These are phyloP conservation scores for Rhododendron ferrugineum DNA, from an alignment of 148 eudicot genomes.

Conservation along the genomic window DNA sequence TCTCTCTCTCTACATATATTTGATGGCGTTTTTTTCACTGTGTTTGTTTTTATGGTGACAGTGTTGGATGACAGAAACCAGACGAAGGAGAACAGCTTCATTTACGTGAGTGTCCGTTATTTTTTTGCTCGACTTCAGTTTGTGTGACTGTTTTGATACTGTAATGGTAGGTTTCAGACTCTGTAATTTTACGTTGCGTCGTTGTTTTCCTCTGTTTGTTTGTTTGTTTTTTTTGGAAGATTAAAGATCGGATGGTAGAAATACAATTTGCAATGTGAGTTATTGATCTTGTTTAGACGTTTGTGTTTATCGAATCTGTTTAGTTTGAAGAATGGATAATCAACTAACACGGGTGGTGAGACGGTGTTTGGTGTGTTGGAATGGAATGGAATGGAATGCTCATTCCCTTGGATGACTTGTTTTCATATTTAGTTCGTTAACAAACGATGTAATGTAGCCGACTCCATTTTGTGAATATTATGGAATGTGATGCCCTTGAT, in stretches of 20 bases:
- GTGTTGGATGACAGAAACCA: conserved; percentile 89
- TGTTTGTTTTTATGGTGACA: conserved; percentile 23
- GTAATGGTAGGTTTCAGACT: background rate
- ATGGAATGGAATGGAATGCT: background rate
- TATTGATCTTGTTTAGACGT: background rate
- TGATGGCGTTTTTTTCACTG: background rate
- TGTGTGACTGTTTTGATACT: background rate
- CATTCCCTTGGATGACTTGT: background rate
- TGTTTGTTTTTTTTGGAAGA: background rate
- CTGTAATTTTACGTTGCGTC: background rate
- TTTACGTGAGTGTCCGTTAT: conserved; percentile 59
- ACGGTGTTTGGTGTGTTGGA: background rate
- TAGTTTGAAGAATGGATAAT: background rate
- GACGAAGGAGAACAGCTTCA: conserved; percentile 81
- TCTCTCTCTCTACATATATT: background rate
- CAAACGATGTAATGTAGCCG: background rate
- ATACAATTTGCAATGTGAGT: background rate
- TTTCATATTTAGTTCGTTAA: background rate
- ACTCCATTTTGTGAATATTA: background rate
- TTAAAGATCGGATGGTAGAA: background rate
- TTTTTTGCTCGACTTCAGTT: conserved; percentile 1
- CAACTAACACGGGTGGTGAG: background rate
- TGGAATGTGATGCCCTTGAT: background rate
- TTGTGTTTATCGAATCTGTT: background rate
- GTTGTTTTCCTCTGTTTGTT: background rate